Percentiles rank a stretch among this genome's conserved stretches.
These are phyloP conservation scores for Fusarium decemcellulare DNA, from an alignment of 2,329 filamentous ascomycete genomes.

Conservation along the genomic window DNA sequence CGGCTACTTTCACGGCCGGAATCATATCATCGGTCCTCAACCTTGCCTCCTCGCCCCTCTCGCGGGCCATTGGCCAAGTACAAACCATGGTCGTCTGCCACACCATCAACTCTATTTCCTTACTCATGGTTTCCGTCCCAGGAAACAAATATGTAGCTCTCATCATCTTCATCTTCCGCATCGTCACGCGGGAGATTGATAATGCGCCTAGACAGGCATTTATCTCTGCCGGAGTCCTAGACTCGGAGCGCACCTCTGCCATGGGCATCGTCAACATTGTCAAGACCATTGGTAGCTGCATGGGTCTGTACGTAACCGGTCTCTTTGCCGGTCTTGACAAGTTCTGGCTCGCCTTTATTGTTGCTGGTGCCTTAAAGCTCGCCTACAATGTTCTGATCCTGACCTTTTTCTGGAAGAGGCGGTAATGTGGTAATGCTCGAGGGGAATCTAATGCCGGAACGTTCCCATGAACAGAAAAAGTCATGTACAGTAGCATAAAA, in stretches of 20 bases:
- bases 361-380: slow-evolving; percentile 37
- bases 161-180: slow-evolving; percentile 40
- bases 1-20: slow-evolving; percentile 39
- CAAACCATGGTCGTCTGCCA: slow-evolving; percentile 43
- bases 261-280: slow-evolving; percentile 45
- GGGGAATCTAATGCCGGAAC: too few species aligned
- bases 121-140: slow-evolving; percentile 36
- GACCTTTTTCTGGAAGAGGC: slow-evolving; percentile 40
- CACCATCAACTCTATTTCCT: slow-evolving; percentile 38
- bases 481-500: too few species aligned
- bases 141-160: slow-evolving; percentile 39
- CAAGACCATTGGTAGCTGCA: slow-evolving; percentile 40
- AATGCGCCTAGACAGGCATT: slow-evolving; percentile 41
- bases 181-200: slow-evolving; percentile 39
- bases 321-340: slow-evolving; percentile 37
- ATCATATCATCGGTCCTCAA: slow-evolving; percentile 42
- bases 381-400: slow-evolving; percentile 40
- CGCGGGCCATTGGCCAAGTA: slow-evolving; percentile 36
- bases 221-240: slow-evolving; percentile 38
- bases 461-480: too few species aligned
- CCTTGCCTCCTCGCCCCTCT: slow-evolving; percentile 35
- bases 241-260: slow-evolving; percentile 39
- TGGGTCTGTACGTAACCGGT: slow-evolving; percentile 37
- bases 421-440: not conserved
- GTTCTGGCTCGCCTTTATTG: slow-evolving; percentile 43